phyloP scores from a whole-genome alignment of 306 rosid genomes.

The Cucumis sativus region DNA sequence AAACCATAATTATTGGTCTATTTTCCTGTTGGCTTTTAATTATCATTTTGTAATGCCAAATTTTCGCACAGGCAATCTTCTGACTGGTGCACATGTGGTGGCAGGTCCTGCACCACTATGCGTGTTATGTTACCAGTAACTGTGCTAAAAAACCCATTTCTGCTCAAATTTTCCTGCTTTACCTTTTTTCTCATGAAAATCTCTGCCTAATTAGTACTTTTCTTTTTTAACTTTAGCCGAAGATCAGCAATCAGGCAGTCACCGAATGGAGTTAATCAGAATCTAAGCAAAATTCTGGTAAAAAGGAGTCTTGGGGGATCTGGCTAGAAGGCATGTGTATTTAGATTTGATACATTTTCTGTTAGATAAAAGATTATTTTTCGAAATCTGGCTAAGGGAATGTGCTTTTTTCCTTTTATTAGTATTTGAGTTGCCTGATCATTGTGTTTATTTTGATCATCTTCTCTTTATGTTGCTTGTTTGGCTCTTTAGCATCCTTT shows the following conservation, averaged over 20 bases:
- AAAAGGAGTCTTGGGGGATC: constrained; percentile 29
- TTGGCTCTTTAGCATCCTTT: constrained; percentile 26
- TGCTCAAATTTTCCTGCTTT: constrained; percentile 42
- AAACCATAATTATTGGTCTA: constrained; percentile 5
- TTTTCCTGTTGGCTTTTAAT: constrained; percentile 19
- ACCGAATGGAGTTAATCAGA: constrained; percentile 50
- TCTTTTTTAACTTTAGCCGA: constrained; percentile 26
- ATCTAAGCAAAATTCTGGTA: constrained; percentile 10
- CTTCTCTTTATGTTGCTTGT: constrained; percentile 44
- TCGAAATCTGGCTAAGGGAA: not conserved
- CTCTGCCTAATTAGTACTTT: constrained; percentile 17
- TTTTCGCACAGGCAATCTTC: constrained; percentile 35
- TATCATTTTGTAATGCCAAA: constrained; percentile 10
- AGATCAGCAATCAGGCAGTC: constrained; percentile 25
- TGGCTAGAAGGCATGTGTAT: constrained; percentile 31
- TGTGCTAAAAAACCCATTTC: constrained; percentile 54
- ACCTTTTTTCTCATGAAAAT: constrained; percentile 20
- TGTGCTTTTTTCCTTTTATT: not conserved
- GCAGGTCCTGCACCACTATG: constrained; percentile 91
- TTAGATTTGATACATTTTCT: constrained; percentile 1
- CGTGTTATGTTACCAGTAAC: constrained; percentile 66
- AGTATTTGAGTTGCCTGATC: not conserved
- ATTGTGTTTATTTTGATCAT: constrained; percentile 16
- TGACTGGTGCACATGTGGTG: constrained; percentile 75
- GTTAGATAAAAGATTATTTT: not conserved